Base-by-base conservation (phyloP, 2,329 filamentous ascomycete genomes). In the Aureobasidium sp. region DNA sequence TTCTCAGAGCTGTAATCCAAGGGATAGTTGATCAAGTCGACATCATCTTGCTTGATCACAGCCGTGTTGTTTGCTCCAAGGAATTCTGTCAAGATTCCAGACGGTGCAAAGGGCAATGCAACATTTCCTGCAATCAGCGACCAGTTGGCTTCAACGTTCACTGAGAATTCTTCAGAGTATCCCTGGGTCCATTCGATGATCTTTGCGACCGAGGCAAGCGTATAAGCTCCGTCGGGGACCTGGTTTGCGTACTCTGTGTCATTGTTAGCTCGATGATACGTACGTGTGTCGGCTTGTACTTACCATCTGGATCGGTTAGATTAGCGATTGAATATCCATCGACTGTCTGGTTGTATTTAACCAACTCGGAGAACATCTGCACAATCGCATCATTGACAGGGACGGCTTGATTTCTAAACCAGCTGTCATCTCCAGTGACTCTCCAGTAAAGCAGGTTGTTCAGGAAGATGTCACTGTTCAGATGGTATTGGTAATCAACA, bases 401-500 rank as follows among this genome's bases (percentile, higher is more conserved):
- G 63, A 85, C 82, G 9, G 86, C 77, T 5, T 78, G 73, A 2
- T 79, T 71, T 21, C 78, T 77, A 72, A 87, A 86, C 62, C 77
- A 79, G 2, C 78, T 68, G 1, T 77, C 79, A 67, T 87, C 83
- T 16, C 85, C 85, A 50, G 82, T 85, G 1, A 80, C 78, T 16
- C 82, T 76, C 74, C 80, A 85, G 63, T 86, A 83, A 58, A 86
- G 85, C 66, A 82, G 78, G 63, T 87, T 75, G 1, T 83, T 78
- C 34, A 88, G 75, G 0, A 83, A 84, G 66, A 89, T 88, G 66
- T 89, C 86, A 8, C 85, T 84, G 66, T 89, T 89, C 41, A 89
- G 67, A 69, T 89, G 86, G 67, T 89, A 90, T 69, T 89, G 80
- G 65, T 89, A 89, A 70, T 89, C 86, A 66, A 85, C 87, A 70